Evolutionary conservation across 345 rosid genomes (phyloP).

Genomic region (Nephelium lappaceum): DNA sequence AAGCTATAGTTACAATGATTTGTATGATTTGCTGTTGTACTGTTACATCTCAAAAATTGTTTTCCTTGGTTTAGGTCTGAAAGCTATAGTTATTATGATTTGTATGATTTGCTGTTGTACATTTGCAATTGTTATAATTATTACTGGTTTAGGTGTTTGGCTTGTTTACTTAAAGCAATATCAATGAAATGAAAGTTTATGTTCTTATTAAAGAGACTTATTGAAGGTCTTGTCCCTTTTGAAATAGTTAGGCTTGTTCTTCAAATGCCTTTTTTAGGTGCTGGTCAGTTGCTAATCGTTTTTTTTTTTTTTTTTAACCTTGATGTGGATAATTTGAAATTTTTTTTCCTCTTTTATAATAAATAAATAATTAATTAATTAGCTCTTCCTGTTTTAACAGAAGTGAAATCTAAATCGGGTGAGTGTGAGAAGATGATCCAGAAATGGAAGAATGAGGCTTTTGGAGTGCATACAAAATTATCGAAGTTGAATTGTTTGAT

Average conservation of each 20-base stretch:
- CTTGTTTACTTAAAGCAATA: background rate
- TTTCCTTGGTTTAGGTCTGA: too few relatives aligned
- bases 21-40: background rate
- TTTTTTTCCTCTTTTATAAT: background rate
- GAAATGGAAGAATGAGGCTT: too few relatives aligned
- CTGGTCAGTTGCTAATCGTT: background rate
- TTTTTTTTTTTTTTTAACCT: background rate
- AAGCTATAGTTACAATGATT: background rate
- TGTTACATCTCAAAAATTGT: too few relatives aligned
- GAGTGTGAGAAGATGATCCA: too few relatives aligned
- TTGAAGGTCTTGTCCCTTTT: background rate
- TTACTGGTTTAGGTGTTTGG: background rate
- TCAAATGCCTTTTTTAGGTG: background rate
- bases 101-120: too few relatives aligned
- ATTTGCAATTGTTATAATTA: background rate
- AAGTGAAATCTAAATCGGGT: too few relatives aligned
- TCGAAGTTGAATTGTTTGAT: too few relatives aligned
- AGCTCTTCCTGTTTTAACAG: constrained; percentile 42
- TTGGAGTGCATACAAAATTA: too few relatives aligned
- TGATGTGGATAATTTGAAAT: constrained; percentile 13
- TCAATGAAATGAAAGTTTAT: too few relatives aligned
- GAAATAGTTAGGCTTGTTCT: background rate
- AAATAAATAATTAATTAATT: background rate
- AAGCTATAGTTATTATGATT: too few relatives aligned
- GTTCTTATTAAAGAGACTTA: background rate